phyloP scores from a whole-genome alignment of 2,329 filamentous ascomycete species.

The Venturiaceae sp. region DNA sequence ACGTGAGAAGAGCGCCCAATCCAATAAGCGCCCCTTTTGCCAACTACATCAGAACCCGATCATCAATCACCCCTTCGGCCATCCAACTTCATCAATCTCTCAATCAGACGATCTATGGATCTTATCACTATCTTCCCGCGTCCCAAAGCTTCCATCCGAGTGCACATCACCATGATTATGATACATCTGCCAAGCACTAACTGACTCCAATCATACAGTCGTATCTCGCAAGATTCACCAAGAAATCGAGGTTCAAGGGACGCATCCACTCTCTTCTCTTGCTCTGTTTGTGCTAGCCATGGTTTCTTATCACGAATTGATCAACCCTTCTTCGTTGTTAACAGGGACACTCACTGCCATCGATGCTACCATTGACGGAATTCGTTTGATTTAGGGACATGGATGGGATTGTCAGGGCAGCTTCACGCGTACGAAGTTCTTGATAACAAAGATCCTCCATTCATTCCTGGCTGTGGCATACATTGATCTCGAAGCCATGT shows the following conservation, averaged over 20 bases:
- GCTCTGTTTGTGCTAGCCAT: background rate
- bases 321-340: too few relatives aligned
- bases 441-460: background rate
- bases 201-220: background rate
- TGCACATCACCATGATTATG: background rate
- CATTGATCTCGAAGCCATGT: background rate
- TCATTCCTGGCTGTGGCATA: background rate
- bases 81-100: background rate
- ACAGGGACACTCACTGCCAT: background rate
- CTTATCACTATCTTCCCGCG: background rate
- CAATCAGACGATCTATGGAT: background rate
- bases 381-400: background rate
- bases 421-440: background rate
- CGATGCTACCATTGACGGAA: background rate
- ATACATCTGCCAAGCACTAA: background rate
- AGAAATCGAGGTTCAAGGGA: background rate
- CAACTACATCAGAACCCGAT: too few relatives aligned
- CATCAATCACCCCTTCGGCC: background rate
- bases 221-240: background rate
- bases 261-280: background rate
- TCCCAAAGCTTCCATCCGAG: background rate
- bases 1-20: too few relatives aligned
- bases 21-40: too few relatives aligned
- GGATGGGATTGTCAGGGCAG: background rate
- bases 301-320: background rate